phyloP scores from a whole-genome alignment of 2,329 filamentous ascomycete genomes.

The Endoconidiophora laricicola region DNA sequence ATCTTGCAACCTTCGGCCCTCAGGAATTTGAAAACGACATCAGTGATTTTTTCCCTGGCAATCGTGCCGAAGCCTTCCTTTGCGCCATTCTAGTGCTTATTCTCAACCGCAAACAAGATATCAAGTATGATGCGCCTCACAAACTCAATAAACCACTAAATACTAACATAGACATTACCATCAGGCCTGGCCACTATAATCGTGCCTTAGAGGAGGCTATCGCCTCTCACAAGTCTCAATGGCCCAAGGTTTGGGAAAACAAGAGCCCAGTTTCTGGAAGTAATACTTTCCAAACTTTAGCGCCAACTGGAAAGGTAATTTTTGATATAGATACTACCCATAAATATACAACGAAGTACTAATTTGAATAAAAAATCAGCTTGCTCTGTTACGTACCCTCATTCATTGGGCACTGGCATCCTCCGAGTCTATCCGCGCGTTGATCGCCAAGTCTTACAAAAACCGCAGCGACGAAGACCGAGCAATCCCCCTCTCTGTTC shows the following conservation, averaged over 20 bases:
- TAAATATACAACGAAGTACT: background rate
- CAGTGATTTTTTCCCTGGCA: slow-evolving; percentile 58
- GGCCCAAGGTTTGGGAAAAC: slow-evolving; percentile 68
- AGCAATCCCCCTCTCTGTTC: slow-evolving; percentile 78
- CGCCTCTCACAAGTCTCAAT: slow-evolving; percentile 68
- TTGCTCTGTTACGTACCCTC: slow-evolving; percentile 67
- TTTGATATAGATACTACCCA: background rate
- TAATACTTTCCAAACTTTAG: slow-evolving; percentile 68
- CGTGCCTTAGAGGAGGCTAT: slow-evolving; percentile 90
- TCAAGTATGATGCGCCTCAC: slow-evolving; percentile 55
- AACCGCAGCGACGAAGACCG: slow-evolving; percentile 60
- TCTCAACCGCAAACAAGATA: slow-evolving; percentile 93
- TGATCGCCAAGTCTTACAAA: slow-evolving; percentile 81
- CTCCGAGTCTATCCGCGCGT: slow-evolving; percentile 63
- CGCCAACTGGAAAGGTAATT: slow-evolving; percentile 59
- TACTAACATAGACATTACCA: slow-evolving; percentile 14
- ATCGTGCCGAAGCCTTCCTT: slow-evolving; percentile 72
- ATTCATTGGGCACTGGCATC: slow-evolving; percentile 79
- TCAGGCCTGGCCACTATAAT: slow-evolving; percentile 77
- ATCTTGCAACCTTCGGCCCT: slow-evolving; percentile 75
- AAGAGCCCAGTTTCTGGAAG: slow-evolving; percentile 71
- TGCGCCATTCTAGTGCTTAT: slow-evolving; percentile 79
- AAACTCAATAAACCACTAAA: background rate
- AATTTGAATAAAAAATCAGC: slow-evolving; percentile 30
- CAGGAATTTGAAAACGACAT: slow-evolving; percentile 88